Percentiles rank a stretch among this genome's conserved stretches.
These are phyloP conservation scores for Aspergillus sp. DNA, from an alignment of 2,329 filamentous ascomycete genomes.

Conservation along the genomic window DNA sequence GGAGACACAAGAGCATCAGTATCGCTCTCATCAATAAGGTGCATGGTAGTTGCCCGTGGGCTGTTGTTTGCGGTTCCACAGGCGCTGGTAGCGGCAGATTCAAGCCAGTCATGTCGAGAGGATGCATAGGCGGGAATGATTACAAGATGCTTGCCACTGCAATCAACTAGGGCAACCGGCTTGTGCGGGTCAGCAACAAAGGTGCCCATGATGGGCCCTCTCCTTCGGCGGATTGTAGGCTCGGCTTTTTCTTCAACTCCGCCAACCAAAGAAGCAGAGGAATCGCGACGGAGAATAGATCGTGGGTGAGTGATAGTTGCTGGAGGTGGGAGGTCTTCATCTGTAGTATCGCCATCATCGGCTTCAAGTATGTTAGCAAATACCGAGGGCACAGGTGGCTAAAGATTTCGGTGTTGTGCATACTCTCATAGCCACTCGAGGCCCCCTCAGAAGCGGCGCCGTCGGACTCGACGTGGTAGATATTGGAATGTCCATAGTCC, in stretches of 20 bases:
- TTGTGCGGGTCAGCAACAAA: conserved; percentile 50
- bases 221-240: conserved; percentile 38
- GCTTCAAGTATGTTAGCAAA: conserved; percentile 52
- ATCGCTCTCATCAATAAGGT: conserved; percentile 46
- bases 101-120: conserved; percentile 47
- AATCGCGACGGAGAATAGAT: conserved; percentile 52
- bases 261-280: conserved; percentile 45
- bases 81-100: conserved; percentile 42
- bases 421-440: conserved; percentile 61
- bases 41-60: conserved; percentile 40
- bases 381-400: conserved; percentile 19
- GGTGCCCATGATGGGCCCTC: conserved; percentile 49
- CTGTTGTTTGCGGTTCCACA: conserved; percentile 45
- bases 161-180: conserved; percentile 48
- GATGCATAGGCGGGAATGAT: conserved; percentile 50
- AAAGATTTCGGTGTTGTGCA: conserved; percentile 29
- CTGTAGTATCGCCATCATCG: conserved; percentile 62
- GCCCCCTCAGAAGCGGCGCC: conserved; percentile 38
- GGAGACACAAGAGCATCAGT: conserved; percentile 43
- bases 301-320: conserved; percentile 49
- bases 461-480: conserved; percentile 48
- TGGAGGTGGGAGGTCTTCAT: conserved; percentile 55
- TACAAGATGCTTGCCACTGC: conserved; percentile 49
- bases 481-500: conserved; percentile 43
- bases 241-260: conserved; percentile 38